Evolutionary conservation across 805 yeast species (phyloP).

Genomic region (Starmera caribaea): DNA sequence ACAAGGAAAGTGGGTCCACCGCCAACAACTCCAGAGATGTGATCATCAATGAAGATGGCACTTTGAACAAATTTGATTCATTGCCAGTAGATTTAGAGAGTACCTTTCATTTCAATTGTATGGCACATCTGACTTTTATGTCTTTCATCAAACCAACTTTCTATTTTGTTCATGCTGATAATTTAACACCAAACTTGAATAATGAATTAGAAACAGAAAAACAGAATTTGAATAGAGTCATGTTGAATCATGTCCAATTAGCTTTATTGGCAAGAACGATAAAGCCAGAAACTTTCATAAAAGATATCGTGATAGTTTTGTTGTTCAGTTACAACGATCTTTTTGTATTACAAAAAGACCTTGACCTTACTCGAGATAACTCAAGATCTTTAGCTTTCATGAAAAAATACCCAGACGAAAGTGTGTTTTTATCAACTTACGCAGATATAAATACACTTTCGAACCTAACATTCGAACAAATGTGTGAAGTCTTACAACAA

Average conservation of each 20-base stretch:
- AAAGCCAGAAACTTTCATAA: constrained; percentile 3
- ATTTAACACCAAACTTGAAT: constrained; percentile 2
- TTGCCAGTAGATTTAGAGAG: constrained; percentile 9
- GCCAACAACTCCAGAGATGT: not conserved
- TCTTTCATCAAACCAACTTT: constrained; percentile 11
- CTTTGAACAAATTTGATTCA: constrained; percentile 4
- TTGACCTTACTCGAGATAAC: not conserved
- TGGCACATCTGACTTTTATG: constrained; percentile 6
- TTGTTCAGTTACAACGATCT: constrained; percentile 3
- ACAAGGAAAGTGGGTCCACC: not conserved
- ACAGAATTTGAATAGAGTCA: constrained; percentile 7
- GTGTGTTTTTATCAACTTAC: constrained; percentile 5
- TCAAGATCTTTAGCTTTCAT: not conserved
- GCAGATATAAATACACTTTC: constrained; percentile 1
- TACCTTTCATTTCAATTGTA: constrained; percentile 8
- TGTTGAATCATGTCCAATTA: constrained; percentile 10
- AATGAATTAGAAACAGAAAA: constrained; percentile 4
- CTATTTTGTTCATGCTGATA: constrained; percentile 9
- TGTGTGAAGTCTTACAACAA: not conserved
- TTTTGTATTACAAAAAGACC: constrained; percentile 1
- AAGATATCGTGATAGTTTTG: constrained; percentile 1
- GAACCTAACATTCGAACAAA: not conserved
- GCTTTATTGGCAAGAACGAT: constrained; percentile 7
- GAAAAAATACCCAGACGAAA: constrained; percentile 6
- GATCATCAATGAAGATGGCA: constrained; percentile 2